Base-by-base conservation (phyloP, 73 alveolate genomes). In the Paramecium octaurelia region DNA sequence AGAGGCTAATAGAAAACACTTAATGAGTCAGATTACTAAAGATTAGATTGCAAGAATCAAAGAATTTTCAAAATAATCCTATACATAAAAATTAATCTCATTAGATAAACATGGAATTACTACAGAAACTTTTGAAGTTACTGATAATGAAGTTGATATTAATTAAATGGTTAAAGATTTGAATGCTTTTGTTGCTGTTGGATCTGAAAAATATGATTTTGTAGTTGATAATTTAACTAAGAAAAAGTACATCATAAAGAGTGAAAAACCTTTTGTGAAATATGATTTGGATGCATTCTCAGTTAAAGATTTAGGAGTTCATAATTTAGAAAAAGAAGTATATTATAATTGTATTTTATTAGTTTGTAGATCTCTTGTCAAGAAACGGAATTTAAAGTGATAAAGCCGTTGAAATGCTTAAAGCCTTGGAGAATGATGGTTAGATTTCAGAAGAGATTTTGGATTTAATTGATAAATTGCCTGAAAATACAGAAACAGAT, bases 41-140 rank as follows among this genome's bases (percentile, higher is more conserved):
- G 75, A 80, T 43, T 43, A 44, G 14, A 44, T 80, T 40, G 27
- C 70, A 23, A 80, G 75, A 48, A 38, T 80, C n/a, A 80, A 80
- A 27, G 34, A 44, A 2, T 80, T 80, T 80, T 21, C 48, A 3
- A 80, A 46, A 48, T 20, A 46, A 42, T 24, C 70, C 18, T 42
- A 23, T 80, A 48, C 76, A 38, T 27, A 80, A 48, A 27, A 46
- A 46, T 34, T 43, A 42, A 27, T 48, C 6, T 29, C 35, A 44
- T 44, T 24, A 16, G 75, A 31, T 11, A 18, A 80, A 46, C 8
- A 36, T 40, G 87, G 87, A 1, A 44, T 80, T 24, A 59, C 91
- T 8, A 80, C 76, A 16, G 91, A 80, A 27, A 80, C 91, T 43
- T 80, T 80, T 44, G 91, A 80, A 44, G 43, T 80, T 21, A 73